A percentile compares a stretch with the other conserved stretches of the same genome.
Evolutionary conservation across 352 stramenopile genomes (phyloP).

Genomic region (Ophiocytium majus): DNA sequence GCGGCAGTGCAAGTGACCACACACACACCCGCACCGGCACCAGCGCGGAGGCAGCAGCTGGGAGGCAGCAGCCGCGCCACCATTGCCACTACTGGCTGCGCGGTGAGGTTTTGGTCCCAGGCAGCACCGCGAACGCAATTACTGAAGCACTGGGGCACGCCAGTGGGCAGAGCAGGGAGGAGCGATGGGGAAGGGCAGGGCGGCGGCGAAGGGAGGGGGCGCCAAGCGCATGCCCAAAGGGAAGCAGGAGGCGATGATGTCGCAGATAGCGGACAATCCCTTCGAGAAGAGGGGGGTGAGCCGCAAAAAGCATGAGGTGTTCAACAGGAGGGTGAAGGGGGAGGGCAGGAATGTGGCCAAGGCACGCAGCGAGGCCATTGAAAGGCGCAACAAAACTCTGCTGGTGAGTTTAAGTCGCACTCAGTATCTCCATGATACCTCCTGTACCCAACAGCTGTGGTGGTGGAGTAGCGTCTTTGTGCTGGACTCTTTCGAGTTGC

Average conservation of each 20-base stretch:
- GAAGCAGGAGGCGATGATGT: conserved; percentile 16
- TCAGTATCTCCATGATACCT: background rate
- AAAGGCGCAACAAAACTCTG: conserved; percentile 76
- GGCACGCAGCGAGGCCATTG: conserved; percentile 73
- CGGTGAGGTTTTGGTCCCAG: too few species aligned
- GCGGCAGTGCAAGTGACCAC: too few species aligned
- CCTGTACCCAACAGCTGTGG: background rate
- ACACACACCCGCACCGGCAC: too few species aligned
- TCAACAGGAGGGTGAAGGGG: conserved; percentile 79
- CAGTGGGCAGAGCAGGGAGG: background rate
- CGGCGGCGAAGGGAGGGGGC: background rate
- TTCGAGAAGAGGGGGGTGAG: conserved; percentile 81
- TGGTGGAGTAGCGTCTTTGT: background rate
- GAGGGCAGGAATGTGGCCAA: conserved; percentile 77
- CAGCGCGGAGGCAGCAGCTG: too few species aligned
- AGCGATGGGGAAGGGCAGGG: background rate
- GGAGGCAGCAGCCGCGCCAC: too few species aligned
- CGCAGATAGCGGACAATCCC: conserved; percentile 64
- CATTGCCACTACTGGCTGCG: too few species aligned
- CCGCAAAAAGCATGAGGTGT: conserved; percentile 80
- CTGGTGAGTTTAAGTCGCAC: conserved; percentile 56
- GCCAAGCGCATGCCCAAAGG: conserved; percentile 5
- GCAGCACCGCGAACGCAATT: too few species aligned
- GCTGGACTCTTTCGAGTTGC: too few species aligned
- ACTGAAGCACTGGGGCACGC: too few species aligned